phyloP scores from a whole-genome alignment of 345 rosid genomes.

The Geranium rotundifolium region DNA sequence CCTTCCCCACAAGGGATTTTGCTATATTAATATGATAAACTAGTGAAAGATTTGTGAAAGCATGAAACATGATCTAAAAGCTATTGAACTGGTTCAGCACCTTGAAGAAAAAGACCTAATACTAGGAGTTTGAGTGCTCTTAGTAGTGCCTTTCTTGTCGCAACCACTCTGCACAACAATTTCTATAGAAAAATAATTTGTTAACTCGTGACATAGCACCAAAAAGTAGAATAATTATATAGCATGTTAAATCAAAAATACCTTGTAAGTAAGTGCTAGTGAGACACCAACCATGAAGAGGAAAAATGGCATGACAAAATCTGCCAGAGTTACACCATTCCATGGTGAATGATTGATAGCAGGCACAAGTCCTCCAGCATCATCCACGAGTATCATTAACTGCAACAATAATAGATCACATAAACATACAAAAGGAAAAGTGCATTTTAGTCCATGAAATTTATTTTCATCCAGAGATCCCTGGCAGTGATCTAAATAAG shows the following conservation, averaged over 20 bases:
- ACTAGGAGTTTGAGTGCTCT: conserved; percentile 48
- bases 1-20: too few relatives aligned
- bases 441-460: too few relatives aligned
- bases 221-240: not conserved
- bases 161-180: conserved; percentile 34
- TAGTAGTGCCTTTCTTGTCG: conserved; percentile 55
- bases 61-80: not conserved
- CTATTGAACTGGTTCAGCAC: conserved; percentile 12
- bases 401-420: conserved; percentile 18
- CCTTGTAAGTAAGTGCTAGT: conserved; percentile 69
- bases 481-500: too few relatives aligned
- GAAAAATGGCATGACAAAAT: conserved; percentile 90
- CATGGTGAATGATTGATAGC: conserved; percentile 86
- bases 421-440: not conserved
- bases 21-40: not conserved
- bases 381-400: conserved; percentile 89
- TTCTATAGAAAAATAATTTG: conserved; percentile 23
- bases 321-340: conserved; percentile 81
- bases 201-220: not conserved
- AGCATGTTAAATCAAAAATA: conserved; percentile 12
- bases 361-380: conserved; percentile 70
- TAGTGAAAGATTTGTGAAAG: too few relatives aligned
- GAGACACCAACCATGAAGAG: conserved; percentile 85
- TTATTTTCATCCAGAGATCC: not conserved
- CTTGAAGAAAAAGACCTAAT: conserved; percentile 79